Evolutionary conservation across 2,329 filamentous ascomycete genomes (phyloP), one percentile per base, ranked within the genome.

Genomic region (Cercospora sesami): DNA sequence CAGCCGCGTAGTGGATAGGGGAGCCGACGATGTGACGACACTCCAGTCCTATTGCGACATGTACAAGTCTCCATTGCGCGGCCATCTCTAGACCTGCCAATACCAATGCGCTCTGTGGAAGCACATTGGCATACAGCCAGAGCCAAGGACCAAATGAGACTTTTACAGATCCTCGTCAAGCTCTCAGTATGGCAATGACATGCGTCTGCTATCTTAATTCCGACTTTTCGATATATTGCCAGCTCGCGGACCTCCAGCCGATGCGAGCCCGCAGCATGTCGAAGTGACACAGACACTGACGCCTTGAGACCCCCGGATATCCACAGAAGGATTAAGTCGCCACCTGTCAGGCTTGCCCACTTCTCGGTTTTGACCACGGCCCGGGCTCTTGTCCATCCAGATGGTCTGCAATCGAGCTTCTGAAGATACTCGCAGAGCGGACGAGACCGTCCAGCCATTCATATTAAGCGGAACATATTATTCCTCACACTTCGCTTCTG

Each of bases 401-500:
- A 53, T 53, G 48, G 0, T 14, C 48, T 23, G 21, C 18, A 2
- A 7, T 53, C 18, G 16, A 14, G 21, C 5, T 53, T 23, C 7
- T 53, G 48, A 23, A 53, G 18, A 28, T 4, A 8, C 12, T 26
- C 21, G 21, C 4, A 53, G 21, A 53, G 6, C 26, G 12, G 23
- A 53, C 21, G 23, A 53, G 23, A 53, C 23, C 48, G 4, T 14
- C 21, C 23, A 26, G 7, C 14, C 5, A 2, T 53, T 79, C 74
- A 88, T 21, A 92, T 91, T 68, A 90, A 86, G 16, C 90, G 83
- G 77, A 93, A 93, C 90, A 93, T 93, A 73, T 93, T 93, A 63
- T 89, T 87, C 77, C 85, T 89, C 10, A 94, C 91, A 39, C 89
- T 85, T 60, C 90, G 83, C 80, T 92, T 93, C 85, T 94, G 89